Conservation (phyloP, 2,329 filamentous ascomycete genomes). For the Cladosporium sp. region DNA sequence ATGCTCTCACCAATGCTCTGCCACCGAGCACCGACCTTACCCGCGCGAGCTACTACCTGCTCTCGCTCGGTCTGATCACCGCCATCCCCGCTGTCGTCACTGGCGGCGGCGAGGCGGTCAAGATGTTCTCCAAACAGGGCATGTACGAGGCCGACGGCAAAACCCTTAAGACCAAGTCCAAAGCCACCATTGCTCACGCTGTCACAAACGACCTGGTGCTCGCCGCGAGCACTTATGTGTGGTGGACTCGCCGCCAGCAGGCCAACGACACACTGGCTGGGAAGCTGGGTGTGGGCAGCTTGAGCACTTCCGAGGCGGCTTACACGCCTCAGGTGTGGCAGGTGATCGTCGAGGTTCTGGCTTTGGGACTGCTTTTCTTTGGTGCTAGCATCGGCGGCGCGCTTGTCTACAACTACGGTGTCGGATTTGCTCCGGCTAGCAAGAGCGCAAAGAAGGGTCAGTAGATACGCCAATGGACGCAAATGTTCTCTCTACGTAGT, state of each 20-base stretch:
- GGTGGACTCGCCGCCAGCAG: constrained; percentile 33
- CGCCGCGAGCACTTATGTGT: constrained; percentile 36
- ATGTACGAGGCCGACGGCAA: constrained; percentile 32
- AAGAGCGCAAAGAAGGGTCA: constrained; percentile 25
- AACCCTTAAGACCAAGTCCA: constrained; percentile 36
- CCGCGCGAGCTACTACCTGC: constrained; percentile 39
- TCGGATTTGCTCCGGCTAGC: constrained; percentile 33
- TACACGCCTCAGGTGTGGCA: constrained; percentile 34
- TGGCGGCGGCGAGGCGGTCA: constrained; percentile 33
- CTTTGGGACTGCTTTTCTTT: constrained; percentile 33
- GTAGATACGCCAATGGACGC: constrained; percentile 4
- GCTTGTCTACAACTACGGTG: constrained; percentile 41
- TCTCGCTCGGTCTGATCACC: constrained; percentile 34
- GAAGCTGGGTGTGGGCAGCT: constrained; percentile 21
- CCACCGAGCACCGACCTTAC: constrained; percentile 33
- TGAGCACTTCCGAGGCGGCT: constrained; percentile 19
- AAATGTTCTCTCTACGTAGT: too few relatives aligned
- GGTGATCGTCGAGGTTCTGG: constrained; percentile 31
- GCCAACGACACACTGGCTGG: constrained; percentile 22
- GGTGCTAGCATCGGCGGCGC: constrained; percentile 39
- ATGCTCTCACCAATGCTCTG: constrained; percentile 25
- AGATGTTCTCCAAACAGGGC: constrained; percentile 39
- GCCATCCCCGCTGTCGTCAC: constrained; percentile 30
- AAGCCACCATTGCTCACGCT: constrained; percentile 38
- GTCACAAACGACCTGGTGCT: constrained; percentile 38